phyloP scores from a whole-genome alignment of 2,329 filamentous ascomycete genomes.

The Chaetomiaceae sp. region DNA sequence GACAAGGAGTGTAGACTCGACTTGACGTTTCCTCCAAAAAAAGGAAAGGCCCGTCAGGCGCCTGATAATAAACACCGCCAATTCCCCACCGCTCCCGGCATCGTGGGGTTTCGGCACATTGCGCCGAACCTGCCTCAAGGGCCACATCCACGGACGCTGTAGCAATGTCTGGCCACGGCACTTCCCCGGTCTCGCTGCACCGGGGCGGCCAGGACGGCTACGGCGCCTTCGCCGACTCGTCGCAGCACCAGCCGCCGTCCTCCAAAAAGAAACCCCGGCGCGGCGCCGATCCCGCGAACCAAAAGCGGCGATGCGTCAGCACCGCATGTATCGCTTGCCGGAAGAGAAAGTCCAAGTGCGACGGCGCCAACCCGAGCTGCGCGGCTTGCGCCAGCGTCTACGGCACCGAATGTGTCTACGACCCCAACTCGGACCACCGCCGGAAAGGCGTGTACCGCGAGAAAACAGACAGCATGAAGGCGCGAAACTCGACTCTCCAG shows the following conservation, averaged over 20 bases:
- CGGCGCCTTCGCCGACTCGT: not conserved
- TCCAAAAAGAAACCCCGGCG: slow-evolving; percentile 50
- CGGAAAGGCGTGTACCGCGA: slow-evolving; percentile 96
- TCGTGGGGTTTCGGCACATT: slow-evolving; percentile 9
- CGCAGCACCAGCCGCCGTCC: slow-evolving; percentile 13
- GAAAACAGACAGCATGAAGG: slow-evolving; percentile 83
- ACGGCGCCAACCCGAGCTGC: slow-evolving; percentile 85
- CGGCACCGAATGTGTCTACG: slow-evolving; percentile 84
- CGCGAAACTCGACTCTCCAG: slow-evolving; percentile 79
- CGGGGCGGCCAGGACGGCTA: slow-evolving; percentile 10
- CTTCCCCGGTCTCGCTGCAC: slow-evolving; percentile 5
- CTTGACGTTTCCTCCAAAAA: not conserved
- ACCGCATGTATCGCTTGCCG: slow-evolving; percentile 81
- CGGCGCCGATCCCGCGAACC: slow-evolving; percentile 42
- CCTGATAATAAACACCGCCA: not conserved
- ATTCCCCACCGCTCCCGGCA: slow-evolving; percentile 4
- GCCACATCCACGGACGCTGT: not conserved
- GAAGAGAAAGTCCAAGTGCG: slow-evolving; percentile 80
- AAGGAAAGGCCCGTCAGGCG: not conserved
- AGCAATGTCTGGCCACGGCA: slow-evolving; percentile 17
- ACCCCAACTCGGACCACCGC: slow-evolving; percentile 92
- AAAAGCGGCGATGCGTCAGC: slow-evolving; percentile 74
- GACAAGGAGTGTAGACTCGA: not conserved
- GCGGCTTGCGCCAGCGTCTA: slow-evolving; percentile 97
- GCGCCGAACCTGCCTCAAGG: not conserved